Evolutionary conservation across 306 rosid genomes (phyloP), one percentile per base, ranked within the genome.

Genomic region (Glycyrrhiza uralensis): DNA sequence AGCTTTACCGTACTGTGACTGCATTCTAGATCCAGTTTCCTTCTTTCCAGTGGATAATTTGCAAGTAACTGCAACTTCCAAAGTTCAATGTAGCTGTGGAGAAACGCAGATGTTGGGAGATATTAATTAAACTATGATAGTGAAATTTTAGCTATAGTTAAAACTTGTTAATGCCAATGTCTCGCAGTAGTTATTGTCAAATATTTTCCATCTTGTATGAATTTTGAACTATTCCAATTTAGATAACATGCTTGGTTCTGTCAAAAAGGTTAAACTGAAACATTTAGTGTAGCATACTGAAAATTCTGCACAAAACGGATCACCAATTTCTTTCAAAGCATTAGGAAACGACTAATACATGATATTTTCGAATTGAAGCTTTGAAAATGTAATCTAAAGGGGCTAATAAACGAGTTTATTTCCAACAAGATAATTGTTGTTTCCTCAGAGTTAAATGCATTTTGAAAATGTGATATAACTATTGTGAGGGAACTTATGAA

Each of bases 1-100:
- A 83, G 76, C 75, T 69, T 67, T 69, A 71, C 74, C 75, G 76
- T 67, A 49, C 32, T 84, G 79, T 58, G n/a, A n/a, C n/a, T n/a
- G 85, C 56, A 83, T 69, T 78, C 18, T 76, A 66, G 87, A 20
- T 49, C 52, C 66, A 23, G 41, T 74, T 80, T 59, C 51, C 63
- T 63, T 74, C 65, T 33, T 52, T 71, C 26, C 19, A 12, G 69
- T 56, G 76, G 83, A 85, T 83, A 51, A 45, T 52, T 51, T 82
- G 68, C 74, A 59, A 78, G 74, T 87, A 44, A 59, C 76, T 41
- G 4, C 66, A 58, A 46, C 56, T 74, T 79, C 17, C 28, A 23
- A 74, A 44, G 73, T 65, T 72, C 62, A 57, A 67, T 15, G 38
- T 69, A 77, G 44, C 81, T 46, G 64, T 35, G 64, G 77, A 72